Evolutionary conservation across 1,284 basidiomycete genomes (phyloP), one percentile per base, ranked within the genome.

Genomic region (Mycena sp.): DNA sequence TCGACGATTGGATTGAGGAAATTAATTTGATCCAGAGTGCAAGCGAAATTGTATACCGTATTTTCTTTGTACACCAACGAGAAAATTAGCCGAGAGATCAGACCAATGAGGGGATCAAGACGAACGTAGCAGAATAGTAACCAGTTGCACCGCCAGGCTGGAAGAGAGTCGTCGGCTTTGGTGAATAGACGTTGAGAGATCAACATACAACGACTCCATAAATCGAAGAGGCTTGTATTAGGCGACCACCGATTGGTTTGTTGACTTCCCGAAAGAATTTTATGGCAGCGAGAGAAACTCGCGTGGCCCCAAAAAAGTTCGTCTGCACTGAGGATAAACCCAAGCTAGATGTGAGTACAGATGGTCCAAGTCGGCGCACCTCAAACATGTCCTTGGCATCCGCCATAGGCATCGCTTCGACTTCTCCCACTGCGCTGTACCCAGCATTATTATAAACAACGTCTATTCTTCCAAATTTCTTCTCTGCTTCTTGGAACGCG

Each of bases 391-490:
- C 52, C 19, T 67, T 65, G 1, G 65, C 70, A 32, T 67, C 57
- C 19, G 61, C 67, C 48, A 68, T 64, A 2, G 70, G 69, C 40
- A 68, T 66, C 23, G 60, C 67, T 37, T 72, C 71, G 19, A 70
- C 66, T 46, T 72, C 71, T n/a, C 67, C 69, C 3, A 70, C 51
- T 12, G 52, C 55, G 21, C 44, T 59, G 29, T 60, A 63, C 21
- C 66, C 66, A 5, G 66, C 74, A 48, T 76, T 76, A 58, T 76
- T 76, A 25, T 75, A 72, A 14, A 76, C 52, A 6, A 76, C 73
- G 54, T 76, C 74, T 35, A 76, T 60, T 3, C 64, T 65, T 9
- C 74, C 74, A 49, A 72, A 65, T 2, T 68, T 48, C 3, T 43
- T 65, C 17, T 71, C 46, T 1, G 73, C 74, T 17, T 70, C 44